Conservation (phyloP, 164 flowering plant genomes). For the Sextonia rubra region DNA sequence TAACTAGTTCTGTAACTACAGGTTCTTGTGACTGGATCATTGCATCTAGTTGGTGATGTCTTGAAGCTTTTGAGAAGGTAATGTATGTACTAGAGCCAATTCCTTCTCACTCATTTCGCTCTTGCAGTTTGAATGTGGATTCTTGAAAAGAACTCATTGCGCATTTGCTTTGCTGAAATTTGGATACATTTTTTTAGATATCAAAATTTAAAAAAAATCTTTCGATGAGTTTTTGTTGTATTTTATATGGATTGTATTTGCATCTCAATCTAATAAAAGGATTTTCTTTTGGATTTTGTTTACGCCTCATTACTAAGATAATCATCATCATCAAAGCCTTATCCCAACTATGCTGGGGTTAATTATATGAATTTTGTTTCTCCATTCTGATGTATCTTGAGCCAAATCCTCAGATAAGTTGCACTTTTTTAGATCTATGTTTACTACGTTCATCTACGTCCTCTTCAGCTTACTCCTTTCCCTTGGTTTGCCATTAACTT, state of each 20-base stretch:
- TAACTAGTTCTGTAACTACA: conserved; percentile 18
- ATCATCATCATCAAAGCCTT: too few species aligned
- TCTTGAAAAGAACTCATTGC: not conserved
- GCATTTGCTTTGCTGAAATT: not conserved
- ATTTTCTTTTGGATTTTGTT: not conserved
- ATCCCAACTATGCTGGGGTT: too few species aligned
- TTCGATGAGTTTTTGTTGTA: not conserved
- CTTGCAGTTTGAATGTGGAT: not conserved
- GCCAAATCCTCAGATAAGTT: too few species aligned
- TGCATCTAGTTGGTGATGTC: conserved; percentile 86
- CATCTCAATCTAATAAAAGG: not conserved
- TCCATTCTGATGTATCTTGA: too few species aligned
- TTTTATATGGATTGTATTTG: not conserved
- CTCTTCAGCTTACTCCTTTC: too few species aligned
- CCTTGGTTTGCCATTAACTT: too few species aligned
- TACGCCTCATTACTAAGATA: not conserved
- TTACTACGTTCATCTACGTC: too few species aligned
- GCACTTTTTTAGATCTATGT: too few species aligned
- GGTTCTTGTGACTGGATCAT: conserved; percentile 87
- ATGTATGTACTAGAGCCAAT: conserved; percentile 3
- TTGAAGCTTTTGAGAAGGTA: conserved; percentile 60
- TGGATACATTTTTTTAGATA: not conserved
- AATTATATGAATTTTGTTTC: too few species aligned
- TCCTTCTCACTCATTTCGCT: not conserved
- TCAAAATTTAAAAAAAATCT: not conserved